phyloP scores from a whole-genome alignment of 257 asterid genomes.

The Solanum sejunctum region DNA sequence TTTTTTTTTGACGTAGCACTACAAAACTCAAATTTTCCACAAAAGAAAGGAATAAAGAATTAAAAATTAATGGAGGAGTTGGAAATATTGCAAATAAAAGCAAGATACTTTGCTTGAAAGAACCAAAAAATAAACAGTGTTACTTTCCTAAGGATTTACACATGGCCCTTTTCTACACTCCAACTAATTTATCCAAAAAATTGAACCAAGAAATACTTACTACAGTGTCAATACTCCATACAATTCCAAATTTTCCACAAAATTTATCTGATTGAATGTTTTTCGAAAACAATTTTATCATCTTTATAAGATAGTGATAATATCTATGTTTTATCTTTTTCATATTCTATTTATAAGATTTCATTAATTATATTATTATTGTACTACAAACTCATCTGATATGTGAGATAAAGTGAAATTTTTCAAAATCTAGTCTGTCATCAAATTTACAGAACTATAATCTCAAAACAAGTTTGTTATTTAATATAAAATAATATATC shows the following conservation, averaged over 20 bases:
- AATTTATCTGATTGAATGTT: too few species aligned
- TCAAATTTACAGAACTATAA: neutral
- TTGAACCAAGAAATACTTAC: neutral
- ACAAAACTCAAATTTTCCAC: neutral
- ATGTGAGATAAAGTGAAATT: too few species aligned
- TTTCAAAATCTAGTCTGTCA: neutral
- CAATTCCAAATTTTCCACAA: too few species aligned
- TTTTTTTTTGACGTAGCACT: neutral
- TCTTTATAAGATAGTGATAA: too few species aligned
- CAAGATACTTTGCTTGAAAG: constrained; percentile 46
- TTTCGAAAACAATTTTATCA: too few species aligned
- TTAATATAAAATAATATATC: too few species aligned
- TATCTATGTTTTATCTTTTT: too few species aligned
- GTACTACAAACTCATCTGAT: too few species aligned
- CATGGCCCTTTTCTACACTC: neutral
- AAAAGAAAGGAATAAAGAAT: neutral
- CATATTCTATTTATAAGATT: too few species aligned
- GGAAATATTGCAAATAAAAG: neutral
- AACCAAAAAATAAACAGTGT: constrained; percentile 10
- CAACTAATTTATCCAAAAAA: neutral
- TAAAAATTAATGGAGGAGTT: neutral
- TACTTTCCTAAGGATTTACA: constrained; percentile 11
- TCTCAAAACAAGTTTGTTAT: neutral
- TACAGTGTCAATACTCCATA: neutral
- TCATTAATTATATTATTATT: too few species aligned